Base-by-base conservation (phyloP, 331 rosid genomes). In the Malus hybrid region DNA sequence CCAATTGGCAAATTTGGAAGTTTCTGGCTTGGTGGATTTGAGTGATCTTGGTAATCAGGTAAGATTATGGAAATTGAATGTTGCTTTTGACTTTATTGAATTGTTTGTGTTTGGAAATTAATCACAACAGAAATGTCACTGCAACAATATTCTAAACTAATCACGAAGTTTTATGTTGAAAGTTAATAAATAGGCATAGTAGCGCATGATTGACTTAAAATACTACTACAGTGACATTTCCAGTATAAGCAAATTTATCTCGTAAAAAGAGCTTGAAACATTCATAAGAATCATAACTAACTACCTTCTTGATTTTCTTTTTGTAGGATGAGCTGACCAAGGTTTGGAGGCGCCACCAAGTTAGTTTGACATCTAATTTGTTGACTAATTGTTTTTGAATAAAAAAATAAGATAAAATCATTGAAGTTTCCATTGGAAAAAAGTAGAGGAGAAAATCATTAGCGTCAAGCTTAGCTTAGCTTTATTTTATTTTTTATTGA, bases 251-350 rank as follows among this genome's bases (percentile, higher is more conserved):
- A 44, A 44, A 4, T 44, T 44, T 44, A 44, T 44, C 2, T 44
- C 50, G 1, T 44, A 15, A 61, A 59, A 44, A 72, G 77, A 65
- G 42, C 19, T 24, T 54, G 9, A 62, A 65, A 28, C 33, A 28
- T 32, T 6, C 62, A 24, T 62, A 10, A 20, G 15, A 65, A 65
- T 50, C 76, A 20, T 70, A 59, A 50, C 65, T 60, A 63, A 65
- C 32, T 55, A 28, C 16, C n/a, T 15, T 65, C 65, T 66, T 73
- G 72, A 69, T 72, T 72, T 54, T 54, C 24, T 18, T 70, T 82
- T 72, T 87, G 67, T 85, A 87, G 93, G 79, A 76, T 48, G 62
- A 70, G 76, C 59, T 34, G 15, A 9, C 34, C 13, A 18, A 19
- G 72, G 79, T 36, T 46, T 33, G 73, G 76, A 69, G 76, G 15